phyloP scores from a whole-genome alignment of 345 rosid species.

The Gossypium thurberi region DNA sequence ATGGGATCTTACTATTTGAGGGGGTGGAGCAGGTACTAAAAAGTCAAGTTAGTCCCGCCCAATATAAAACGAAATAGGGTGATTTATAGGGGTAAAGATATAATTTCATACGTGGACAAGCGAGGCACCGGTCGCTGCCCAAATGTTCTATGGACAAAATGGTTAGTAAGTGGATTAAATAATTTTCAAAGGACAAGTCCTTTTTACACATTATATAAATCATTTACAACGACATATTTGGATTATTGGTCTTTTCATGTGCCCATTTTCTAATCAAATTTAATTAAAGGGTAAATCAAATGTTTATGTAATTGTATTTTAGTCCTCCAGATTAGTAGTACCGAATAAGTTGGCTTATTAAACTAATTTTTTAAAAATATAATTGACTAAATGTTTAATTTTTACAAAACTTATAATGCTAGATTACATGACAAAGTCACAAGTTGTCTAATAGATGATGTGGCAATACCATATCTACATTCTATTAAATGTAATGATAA shows the following conservation, averaged over 20 bases:
- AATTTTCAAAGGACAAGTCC: slow-evolving; percentile 8
- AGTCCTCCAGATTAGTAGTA: too few species aligned
- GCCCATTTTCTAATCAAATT: neutral
- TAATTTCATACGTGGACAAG: neutral
- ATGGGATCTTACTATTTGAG: slow-evolving; percentile 10
- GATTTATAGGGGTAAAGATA: neutral
- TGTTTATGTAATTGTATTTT: too few species aligned
- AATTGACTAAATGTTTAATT: too few species aligned
- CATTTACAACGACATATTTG: slow-evolving; percentile 16
- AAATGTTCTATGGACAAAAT: slow-evolving; percentile 17
- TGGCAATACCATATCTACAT: too few species aligned
- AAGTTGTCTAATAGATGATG: too few species aligned
- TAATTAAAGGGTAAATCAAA: neutral
- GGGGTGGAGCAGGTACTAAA: neutral
- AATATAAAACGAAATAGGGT: too few species aligned
- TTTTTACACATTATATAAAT: neutral
- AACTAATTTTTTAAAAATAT: too few species aligned
- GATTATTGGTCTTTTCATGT: slow-evolving; percentile 11
- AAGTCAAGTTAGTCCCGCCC: slow-evolving; percentile 10
- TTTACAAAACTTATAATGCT: too few species aligned
- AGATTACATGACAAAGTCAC: too few species aligned
- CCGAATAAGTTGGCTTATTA: too few species aligned
- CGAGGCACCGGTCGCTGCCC: slow-evolving; percentile 7
- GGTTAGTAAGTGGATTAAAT: slow-evolving; percentile 11
- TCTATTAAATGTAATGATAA: too few species aligned